Conservation (phyloP, 495 filamentous ascomycete genomes). For the Antarctomyces pellizariae region DNA sequence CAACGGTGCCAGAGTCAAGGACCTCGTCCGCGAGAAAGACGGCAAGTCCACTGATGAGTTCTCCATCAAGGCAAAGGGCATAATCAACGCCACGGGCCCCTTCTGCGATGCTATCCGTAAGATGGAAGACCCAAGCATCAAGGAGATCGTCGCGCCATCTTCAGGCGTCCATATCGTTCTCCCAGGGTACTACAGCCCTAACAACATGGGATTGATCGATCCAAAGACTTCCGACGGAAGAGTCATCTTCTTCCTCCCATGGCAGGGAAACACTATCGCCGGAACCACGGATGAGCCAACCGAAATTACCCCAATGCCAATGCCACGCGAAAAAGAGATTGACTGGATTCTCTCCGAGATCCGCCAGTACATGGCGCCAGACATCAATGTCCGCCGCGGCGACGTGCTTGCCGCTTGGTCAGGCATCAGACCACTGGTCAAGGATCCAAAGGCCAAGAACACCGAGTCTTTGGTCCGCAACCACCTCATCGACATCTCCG, state of each 20-base stretch:
- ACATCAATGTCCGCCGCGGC: conserved; percentile 80
- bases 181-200: conserved; percentile 84
- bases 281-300: conserved; percentile 86
- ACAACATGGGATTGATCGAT: conserved; percentile 92
- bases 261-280: conserved; percentile 98
- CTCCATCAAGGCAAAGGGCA: conserved; percentile 61
- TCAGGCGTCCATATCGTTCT: conserved; percentile 90
- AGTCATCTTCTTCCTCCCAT: conserved; percentile 97
- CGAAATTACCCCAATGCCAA: conserved; percentile 55
- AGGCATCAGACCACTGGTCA: conserved; percentile 80
- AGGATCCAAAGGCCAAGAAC: conserved; percentile 81
- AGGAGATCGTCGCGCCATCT: conserved; percentile 81
- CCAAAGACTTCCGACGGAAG: conserved; percentile 84
- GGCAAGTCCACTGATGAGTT: conserved; percentile 32
- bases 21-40: conserved; percentile 37
- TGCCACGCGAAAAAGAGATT: conserved; percentile 83
- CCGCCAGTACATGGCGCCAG: conserved; percentile 67
- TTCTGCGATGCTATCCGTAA: conserved; percentile 88
- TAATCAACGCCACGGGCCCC: conserved; percentile 92
- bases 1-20: conserved; percentile 55
- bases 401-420: conserved; percentile 95
- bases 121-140: conserved; percentile 48
- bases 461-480: conserved; percentile 91
- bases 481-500: conserved; percentile 73
- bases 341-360: conserved; percentile 92